Percentiles rank a stretch among this genome's conserved stretches.
Conservation (phyloP, 352 stramenopile species). For the Lagenidium giganteum region DNA sequence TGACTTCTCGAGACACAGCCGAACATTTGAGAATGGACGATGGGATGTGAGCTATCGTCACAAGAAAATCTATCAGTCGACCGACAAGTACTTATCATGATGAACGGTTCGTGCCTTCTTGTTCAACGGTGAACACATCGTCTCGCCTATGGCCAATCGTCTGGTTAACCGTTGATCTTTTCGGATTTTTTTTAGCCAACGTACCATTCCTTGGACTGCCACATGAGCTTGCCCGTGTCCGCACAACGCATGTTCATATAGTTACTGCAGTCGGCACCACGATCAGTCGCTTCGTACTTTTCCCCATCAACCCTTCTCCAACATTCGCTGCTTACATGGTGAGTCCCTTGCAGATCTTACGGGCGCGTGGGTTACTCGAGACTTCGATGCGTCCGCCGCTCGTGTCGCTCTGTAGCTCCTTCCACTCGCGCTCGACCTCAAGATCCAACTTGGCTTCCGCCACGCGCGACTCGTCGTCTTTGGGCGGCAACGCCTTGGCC, state of each 20-base stretch:
- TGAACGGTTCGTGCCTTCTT: constrained; percentile 49
- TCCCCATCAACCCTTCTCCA: too few species aligned
- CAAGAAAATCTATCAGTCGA: background rate
- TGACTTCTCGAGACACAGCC: constrained; percentile 91
- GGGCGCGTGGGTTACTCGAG: constrained; percentile 54
- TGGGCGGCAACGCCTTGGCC: constrained; percentile 34
- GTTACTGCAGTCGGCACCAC: constrained; percentile 42
- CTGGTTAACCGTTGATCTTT: too few species aligned
- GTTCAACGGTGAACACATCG: constrained; percentile 61
- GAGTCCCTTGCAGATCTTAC: constrained; percentile 67
- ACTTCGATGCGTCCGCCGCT: constrained; percentile 60
- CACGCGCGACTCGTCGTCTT: constrained; percentile 39
- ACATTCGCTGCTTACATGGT: constrained; percentile 42
- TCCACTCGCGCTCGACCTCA: constrained; percentile 82
- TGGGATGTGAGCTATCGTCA: constrained; percentile 57
- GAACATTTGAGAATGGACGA: constrained; percentile 84
- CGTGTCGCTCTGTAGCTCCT: constrained; percentile 58
- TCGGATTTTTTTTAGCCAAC: too few species aligned
- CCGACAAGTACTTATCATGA: too few species aligned
- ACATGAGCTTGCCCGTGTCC: constrained; percentile 75
- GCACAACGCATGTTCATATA: constrained; percentile 88
- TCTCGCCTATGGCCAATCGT: constrained; percentile 28
- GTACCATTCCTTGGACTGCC: constrained; percentile 79
- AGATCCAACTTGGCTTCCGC: constrained; percentile 75
- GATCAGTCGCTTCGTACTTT: too few species aligned